A percentile compares a stretch with the other conserved stretches of the same genome.
Evolutionary conservation across 2,329 filamentous ascomycete species (phyloP).

Genomic region (Davidsoniella virescens): DNA sequence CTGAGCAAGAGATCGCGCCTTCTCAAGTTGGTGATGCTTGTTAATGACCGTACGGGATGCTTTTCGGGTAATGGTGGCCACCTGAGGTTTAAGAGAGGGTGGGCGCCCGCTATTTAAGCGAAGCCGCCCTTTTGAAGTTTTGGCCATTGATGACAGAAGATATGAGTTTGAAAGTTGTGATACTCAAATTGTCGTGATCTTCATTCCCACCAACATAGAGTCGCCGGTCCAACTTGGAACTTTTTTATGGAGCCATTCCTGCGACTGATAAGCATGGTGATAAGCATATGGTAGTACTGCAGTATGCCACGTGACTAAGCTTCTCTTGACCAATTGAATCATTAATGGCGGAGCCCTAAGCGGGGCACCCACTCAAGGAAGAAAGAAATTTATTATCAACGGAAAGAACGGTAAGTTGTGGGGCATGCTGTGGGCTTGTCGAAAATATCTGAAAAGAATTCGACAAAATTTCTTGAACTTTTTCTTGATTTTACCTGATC

Average conservation of each 20-base stretch:
- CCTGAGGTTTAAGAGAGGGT: slow-evolving; percentile 32
- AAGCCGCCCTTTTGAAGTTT: slow-evolving; percentile 12
- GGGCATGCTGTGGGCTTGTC: neutral
- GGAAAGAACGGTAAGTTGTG: neutral
- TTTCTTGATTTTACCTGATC: slow-evolving; percentile 4
- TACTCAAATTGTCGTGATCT: neutral
- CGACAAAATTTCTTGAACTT: slow-evolving; percentile 5
- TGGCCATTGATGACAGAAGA: slow-evolving; percentile 19
- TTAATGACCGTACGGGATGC: slow-evolving; percentile 49
- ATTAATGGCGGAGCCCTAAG: slow-evolving; percentile 9
- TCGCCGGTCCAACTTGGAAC: neutral
- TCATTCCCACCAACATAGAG: neutral
- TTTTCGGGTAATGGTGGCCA: slow-evolving; percentile 38
- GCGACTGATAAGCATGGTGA: slow-evolving; percentile 6
- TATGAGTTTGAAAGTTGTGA: too few relatives aligned
- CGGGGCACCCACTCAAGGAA: slow-evolving; percentile 1
- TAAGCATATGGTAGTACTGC: too few relatives aligned
- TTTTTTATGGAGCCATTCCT: slow-evolving; percentile 5
- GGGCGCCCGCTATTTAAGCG: slow-evolving; percentile 30
- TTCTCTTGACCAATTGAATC: neutral
- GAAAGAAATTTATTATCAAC: neutral
- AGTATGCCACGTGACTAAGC: neutral
- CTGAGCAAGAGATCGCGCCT: slow-evolving; percentile 40
- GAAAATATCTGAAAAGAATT: slow-evolving; percentile 8
- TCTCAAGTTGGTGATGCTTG: slow-evolving; percentile 48